A percentile compares a stretch with the other conserved stretches of the same genome.
Conservation (phyloP, 2,329 filamentous ascomycete species). For the Fusarium sororula region DNA sequence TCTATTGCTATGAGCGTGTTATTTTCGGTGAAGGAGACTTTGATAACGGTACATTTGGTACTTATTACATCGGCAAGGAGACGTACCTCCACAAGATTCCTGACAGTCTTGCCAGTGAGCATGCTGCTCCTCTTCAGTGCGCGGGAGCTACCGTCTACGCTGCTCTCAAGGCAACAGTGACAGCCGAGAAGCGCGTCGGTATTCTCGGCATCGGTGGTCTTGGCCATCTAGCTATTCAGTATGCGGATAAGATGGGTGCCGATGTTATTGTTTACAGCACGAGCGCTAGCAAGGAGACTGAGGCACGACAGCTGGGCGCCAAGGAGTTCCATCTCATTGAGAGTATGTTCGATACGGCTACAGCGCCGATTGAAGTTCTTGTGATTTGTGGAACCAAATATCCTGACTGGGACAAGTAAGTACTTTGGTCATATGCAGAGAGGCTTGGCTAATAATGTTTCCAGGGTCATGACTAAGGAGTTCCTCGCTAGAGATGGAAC, state of each 20-base stretch:
- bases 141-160: slow-evolving; percentile 4
- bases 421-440: fast-evolving
- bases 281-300: background rate
- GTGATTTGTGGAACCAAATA: slow-evolving; percentile 7
- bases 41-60: background rate
- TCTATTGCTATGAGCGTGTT: slow-evolving; percentile 8
- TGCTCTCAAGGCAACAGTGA: slow-evolving; percentile 6
- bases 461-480: background rate
- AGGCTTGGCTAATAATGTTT: fast-evolving
- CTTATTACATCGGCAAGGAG: slow-evolving; percentile 8
- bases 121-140: slow-evolving; percentile 8
- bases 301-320: background rate
- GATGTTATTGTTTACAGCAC: slow-evolving; percentile 6
- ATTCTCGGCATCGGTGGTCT: slow-evolving; percentile 7
- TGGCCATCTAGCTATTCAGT: slow-evolving; percentile 4
- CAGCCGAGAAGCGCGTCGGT: background rate
- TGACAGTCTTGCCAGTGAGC: background rate
- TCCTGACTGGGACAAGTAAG: slow-evolving; percentile 37
- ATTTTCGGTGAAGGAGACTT: slow-evolving; percentile 1
- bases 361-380: slow-evolving; percentile 3
- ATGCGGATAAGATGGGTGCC: slow-evolving; percentile 1
- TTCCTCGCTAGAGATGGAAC: slow-evolving; percentile 3
- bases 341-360: background rate
- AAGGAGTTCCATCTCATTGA: background rate
- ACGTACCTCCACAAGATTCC: slow-evolving; percentile 6